Percentiles rank a stretch among this genome's conserved stretches.
Conservation (phyloP, 352 stramenopile genomes). For the Phytophthora crassamura region DNA sequence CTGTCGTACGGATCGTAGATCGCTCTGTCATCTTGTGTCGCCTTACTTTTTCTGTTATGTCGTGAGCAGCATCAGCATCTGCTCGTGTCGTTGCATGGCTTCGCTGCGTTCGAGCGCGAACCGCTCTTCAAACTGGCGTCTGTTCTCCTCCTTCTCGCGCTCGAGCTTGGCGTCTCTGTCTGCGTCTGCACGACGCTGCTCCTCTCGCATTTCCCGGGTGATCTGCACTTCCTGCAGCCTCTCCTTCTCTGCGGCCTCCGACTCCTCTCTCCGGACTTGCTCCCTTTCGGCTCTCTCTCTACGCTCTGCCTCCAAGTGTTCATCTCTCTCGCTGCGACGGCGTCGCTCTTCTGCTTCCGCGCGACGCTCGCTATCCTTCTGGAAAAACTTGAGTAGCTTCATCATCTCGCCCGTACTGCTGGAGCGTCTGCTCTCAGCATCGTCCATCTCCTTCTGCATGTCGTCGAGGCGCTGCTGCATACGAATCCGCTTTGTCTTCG, state of each 20-base stretch:
- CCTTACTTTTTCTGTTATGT: constrained; percentile 3
- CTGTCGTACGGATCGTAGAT: too few species aligned
- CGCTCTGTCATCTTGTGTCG: too few species aligned
- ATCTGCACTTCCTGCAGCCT: not conserved
- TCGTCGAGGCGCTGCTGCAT: too few species aligned
- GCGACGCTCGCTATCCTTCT: not conserved
- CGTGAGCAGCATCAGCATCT: constrained; percentile 14
- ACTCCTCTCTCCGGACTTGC: not conserved
- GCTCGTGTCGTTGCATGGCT: constrained; percentile 3
- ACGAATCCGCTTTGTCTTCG: too few species aligned
- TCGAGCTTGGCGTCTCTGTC: not conserved
- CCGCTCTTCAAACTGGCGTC: not conserved
- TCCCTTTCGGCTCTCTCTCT: too few species aligned
- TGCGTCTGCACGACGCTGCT: not conserved
- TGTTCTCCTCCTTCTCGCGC: constrained; percentile 3
- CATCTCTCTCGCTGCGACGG: too few species aligned
- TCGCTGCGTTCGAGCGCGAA: constrained; percentile 1
- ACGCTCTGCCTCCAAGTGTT: too few species aligned
- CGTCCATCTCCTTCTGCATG: too few species aligned
- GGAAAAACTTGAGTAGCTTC: not conserved
- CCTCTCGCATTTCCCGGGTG: not conserved
- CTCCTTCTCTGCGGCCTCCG: not conserved
- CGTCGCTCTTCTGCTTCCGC: too few species aligned
- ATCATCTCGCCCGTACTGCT: not conserved
- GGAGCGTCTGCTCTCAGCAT: too few species aligned